Evolutionary conservation across 225 moss, liverwort and hornwort species (phyloP), one percentile per base, ranked within the genome.

Genomic region (Bryoerythrophyllum caledonicum): DNA sequence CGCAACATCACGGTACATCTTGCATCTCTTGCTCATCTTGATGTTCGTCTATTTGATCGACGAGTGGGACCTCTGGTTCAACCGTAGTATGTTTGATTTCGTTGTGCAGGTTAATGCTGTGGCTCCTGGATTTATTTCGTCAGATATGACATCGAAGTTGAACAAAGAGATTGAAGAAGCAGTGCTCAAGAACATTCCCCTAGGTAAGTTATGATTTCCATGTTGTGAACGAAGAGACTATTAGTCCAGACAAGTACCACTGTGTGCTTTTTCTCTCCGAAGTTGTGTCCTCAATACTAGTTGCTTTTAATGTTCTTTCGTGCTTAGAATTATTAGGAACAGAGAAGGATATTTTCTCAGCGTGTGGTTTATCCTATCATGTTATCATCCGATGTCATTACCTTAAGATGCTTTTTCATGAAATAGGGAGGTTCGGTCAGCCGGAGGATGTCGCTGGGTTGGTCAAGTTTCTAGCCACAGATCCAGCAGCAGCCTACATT

Each of bases 401-500:
- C 37, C 11, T 63, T 9, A 20, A 43, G 28, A 21, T 60, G 46
- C 13, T 60, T 74, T 51, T 78, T 65, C 60, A 51, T 65, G 51
- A 23, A 70, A 87, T 85, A 90, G 83, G 74, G 70, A 84, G 88
- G 25, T 92, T 60, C 7, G 32, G 60, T 32, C 32, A 17, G 19
- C 60, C 32, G 32, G 60, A 60, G 60, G 60, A 60, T 19, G 32
- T 60, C 17, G 17, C 17, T 30, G 60, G 60, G 8, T 60, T 80
- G 74, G 90, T 92, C 64, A 92, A 92, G 82, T 92, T 88, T 63
- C 76, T 92, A 63, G 90, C 92, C 26, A 82, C 86, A 55, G 86
- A 90, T 79, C 86, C 90, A 19, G 84, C 92, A 65, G 84, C 90
- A 51, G 75, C 78, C 25, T 90, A 90, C 19, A 88, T 92, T 46